phyloP scores from a whole-genome alignment of 306 rosid species.

The Psophocarpus tetragonolobus region DNA sequence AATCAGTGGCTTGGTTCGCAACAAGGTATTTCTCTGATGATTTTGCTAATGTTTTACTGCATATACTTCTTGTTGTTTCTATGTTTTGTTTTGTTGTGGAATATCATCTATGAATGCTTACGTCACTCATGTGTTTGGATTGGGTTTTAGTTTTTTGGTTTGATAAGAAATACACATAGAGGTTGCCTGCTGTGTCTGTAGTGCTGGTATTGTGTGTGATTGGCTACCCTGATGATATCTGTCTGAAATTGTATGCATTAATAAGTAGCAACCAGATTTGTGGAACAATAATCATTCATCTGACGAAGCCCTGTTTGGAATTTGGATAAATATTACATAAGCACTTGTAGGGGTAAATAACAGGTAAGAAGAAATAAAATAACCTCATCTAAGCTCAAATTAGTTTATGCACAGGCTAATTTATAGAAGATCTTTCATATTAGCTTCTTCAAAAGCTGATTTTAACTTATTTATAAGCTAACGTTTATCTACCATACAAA shows the following conservation, averaged over 20 bases:
- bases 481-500: too few species aligned
- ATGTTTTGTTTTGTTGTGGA: neutral
- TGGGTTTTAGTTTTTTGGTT: neutral
- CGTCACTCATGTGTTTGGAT: neutral
- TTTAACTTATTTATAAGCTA: too few species aligned
- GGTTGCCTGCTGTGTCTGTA: neutral
- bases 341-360: too few species aligned
- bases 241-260: neutral
- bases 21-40: constrained; percentile 50
- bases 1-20: constrained; percentile 75
- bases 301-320: too few species aligned
- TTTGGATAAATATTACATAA: too few species aligned
- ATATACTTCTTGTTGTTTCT: neutral
- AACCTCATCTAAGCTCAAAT: too few species aligned
- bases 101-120: neutral
- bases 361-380: too few species aligned
- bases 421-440: too few species aligned
- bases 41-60: neutral
- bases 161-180: neutral
- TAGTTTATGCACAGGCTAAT: too few species aligned
- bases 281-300: neutral
- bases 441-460: too few species aligned
- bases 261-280: neutral
- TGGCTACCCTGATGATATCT: neutral
- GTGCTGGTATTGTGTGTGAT: neutral